Base-by-base conservation (phyloP, 2,329 filamentous ascomycete genomes). In the Rhynchosporium secalis region DNA sequence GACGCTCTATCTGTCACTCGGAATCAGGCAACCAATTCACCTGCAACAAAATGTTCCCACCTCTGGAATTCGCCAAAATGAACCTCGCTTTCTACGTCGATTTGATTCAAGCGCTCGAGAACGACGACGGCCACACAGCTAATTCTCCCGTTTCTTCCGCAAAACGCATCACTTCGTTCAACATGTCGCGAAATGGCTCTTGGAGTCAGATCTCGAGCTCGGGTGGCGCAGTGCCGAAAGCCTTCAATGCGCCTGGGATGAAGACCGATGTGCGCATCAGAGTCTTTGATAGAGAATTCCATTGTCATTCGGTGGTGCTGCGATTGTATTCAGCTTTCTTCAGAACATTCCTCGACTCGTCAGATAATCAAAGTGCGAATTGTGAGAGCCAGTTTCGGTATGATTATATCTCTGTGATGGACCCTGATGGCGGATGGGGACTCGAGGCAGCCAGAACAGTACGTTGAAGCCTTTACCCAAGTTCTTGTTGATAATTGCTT, bases 381-480 rank as follows among this genome's bases (percentile, higher is more conserved):
- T 3, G 46, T 3, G 28, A 40, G 45, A 13, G 56, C 55, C 46
- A 56, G 51, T 66, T 65, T 20, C 49, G 46, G 28, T 67, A 67
- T 36, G 65, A 67, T 7, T 68, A 62, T 56, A 56, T 65, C 10
- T 63, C 64, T 3, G 62, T 64, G 3, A 47, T 64, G 43, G 65
- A 67, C 20, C 29, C 55, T 9, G 62, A 68, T 48, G 62, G 62
- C 3, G 45, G 29, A 31, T 66, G 67, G 67, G 62, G 56, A 9
- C 15, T 68, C 31, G 63, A 63, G 33, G 12, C 48, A 12, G 51
- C 52, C 12, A 40, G 49, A 40, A 26, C 45, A 40, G 59, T 61
- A 49, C 8, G 31, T 56, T n/a, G n/a, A n/a, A n/a, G 28, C 13
- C 2, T 33, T 20, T n/a, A 20, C 12, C 9, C 31, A 41, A 28